Conservation (phyloP, 306 rosid genomes). For the Leucaena leucocephala region DNA sequence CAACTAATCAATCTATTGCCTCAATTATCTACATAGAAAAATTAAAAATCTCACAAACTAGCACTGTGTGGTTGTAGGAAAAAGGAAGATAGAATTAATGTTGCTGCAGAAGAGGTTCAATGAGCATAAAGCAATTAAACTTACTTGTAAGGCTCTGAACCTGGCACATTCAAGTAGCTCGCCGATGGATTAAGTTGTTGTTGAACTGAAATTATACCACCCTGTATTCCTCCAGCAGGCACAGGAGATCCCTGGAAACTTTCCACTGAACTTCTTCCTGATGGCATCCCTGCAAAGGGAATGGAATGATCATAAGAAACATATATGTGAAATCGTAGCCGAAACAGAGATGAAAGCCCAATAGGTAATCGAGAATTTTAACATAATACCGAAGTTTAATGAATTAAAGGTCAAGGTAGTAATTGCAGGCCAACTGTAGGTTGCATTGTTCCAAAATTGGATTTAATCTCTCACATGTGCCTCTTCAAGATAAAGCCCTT, state of each 20-base stretch:
- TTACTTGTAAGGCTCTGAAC: conserved; percentile 65
- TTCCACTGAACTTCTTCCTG: conserved; percentile 44
- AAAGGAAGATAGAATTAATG: neutral
- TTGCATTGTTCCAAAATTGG: neutral
- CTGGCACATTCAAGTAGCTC: conserved; percentile 49
- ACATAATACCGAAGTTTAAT: neutral
- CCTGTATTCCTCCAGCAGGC: conserved; percentile 50
- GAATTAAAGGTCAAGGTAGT: neutral
- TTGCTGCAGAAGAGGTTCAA: neutral
- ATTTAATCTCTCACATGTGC: neutral
- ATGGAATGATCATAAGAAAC: conserved; percentile 4
- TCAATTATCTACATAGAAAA: neutral
- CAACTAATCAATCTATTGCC: neutral
- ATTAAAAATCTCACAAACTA: neutral
- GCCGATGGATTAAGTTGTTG: conserved; percentile 60
- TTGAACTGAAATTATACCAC: conserved; percentile 58
- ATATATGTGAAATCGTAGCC: neutral
- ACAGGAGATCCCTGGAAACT: conserved; percentile 66
- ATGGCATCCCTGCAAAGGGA: conserved; percentile 61
- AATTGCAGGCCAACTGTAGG: neutral
- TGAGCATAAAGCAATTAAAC: conserved; percentile 32
- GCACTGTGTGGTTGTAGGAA: neutral
- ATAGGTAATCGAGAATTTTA: neutral
- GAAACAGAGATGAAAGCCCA: neutral
- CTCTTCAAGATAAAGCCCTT: neutral